Percentiles rank a stretch among this genome's conserved stretches.
Conservation (phyloP, 2,329 filamentous ascomycete genomes). For the Talaromyces albobiverticillius region DNA sequence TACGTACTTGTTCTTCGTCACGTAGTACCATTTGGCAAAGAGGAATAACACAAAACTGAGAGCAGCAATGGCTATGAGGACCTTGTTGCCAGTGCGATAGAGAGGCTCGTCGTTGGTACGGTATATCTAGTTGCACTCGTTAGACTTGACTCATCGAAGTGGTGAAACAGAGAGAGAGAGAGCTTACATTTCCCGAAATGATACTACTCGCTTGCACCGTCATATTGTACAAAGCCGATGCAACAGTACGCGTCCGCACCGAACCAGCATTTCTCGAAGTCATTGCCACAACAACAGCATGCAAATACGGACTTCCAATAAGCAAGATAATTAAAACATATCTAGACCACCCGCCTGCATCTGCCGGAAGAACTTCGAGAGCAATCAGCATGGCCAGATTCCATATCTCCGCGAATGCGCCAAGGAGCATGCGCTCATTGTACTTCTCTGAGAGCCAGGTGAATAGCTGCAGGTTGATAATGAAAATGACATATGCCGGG, state of each 20-base stretch:
- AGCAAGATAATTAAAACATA: conserved; percentile 54
- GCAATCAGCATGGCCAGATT: conserved; percentile 52
- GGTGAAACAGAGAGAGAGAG: neutral
- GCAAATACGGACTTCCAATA: conserved; percentile 57
- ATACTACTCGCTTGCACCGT: conserved; percentile 42
- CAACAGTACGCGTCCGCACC: conserved; percentile 42
- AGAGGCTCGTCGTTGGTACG: conserved; percentile 54
- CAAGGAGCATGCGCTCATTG: conserved; percentile 54
- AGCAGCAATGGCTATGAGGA: conserved; percentile 53
- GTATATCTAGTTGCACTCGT: conserved; percentile 45
- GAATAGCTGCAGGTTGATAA: conserved; percentile 54
- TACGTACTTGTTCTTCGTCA: conserved; percentile 39
- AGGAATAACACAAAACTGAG: conserved; percentile 52
- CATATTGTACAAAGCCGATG: conserved; percentile 48
- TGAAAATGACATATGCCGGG: conserved; percentile 56
- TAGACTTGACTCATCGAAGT: neutral
- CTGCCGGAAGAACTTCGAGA: conserved; percentile 48
- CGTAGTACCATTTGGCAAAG: conserved; percentile 39
- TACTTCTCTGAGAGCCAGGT: conserved; percentile 56
- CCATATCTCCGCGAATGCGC: conserved; percentile 53
- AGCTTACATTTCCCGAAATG: conserved; percentile 37
- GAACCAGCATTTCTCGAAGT: conserved; percentile 44
- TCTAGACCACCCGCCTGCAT: conserved; percentile 51
- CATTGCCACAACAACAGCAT: conserved; percentile 52
- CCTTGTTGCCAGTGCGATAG: conserved; percentile 58